Percentiles rank a stretch among this genome's conserved stretches.
phyloP scores from a whole-genome alignment of 2,329 filamentous ascomycete species.

The Magnaporthiopsis poae region DNA sequence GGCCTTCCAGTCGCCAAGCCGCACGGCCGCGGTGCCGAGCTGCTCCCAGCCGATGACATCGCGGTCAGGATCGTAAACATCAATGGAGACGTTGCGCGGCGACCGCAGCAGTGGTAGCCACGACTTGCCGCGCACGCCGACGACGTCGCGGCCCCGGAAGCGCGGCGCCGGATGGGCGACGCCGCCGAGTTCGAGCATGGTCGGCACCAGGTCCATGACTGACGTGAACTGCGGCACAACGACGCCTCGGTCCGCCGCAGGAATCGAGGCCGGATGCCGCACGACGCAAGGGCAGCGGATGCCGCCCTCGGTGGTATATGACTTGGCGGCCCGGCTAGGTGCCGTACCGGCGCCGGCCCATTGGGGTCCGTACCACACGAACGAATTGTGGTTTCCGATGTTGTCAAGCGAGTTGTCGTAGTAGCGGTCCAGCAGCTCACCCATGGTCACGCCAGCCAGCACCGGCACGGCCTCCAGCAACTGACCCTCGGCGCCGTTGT shows the following conservation, averaged over 20 bases:
- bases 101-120: constrained; percentile 18
- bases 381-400: constrained; percentile 41
- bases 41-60: constrained; percentile 27
- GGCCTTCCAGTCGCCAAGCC: constrained; percentile 28
- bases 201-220: constrained; percentile 41
- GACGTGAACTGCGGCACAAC: constrained; percentile 42
- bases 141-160: constrained; percentile 28
- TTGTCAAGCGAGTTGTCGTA: constrained; percentile 49
- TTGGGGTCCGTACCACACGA: constrained; percentile 48
- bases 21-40: constrained; percentile 24
- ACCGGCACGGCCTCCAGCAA: constrained; percentile 13
- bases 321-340: constrained; percentile 21
- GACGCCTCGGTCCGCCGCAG: constrained; percentile 19
- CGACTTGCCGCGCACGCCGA: constrained; percentile 23
- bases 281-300: constrained; percentile 39
- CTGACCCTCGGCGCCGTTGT: constrained; percentile 13
- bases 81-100: not conserved
- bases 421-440: constrained; percentile 32
- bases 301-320: constrained; percentile 36
- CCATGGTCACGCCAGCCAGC: constrained; percentile 14
- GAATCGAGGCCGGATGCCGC: constrained; percentile 20
- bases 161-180: constrained; percentile 41
- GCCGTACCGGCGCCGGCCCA: constrained; percentile 34
- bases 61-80: not conserved
- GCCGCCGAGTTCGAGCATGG: constrained; percentile 37